phyloP scores from a whole-genome alignment of 805 yeast species.

The Schizosaccharomyces lindneri region DNA sequence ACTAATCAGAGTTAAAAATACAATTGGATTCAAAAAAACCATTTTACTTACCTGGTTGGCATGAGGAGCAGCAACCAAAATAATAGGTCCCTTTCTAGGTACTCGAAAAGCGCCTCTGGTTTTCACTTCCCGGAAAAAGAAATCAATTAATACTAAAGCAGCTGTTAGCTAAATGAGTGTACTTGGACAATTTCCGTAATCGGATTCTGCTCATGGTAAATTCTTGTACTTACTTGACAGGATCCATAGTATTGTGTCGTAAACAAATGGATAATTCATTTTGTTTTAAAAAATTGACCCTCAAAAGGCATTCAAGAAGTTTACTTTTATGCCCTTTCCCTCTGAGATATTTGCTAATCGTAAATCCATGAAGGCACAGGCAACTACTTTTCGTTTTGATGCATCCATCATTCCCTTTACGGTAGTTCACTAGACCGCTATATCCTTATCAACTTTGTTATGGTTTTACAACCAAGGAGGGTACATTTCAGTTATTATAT shows the following conservation, averaged over 20 bases:
- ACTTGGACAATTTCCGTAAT: background rate
- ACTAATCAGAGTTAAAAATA: conserved; percentile 23
- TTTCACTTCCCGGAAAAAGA: conserved; percentile 71
- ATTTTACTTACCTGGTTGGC: conserved; percentile 35
- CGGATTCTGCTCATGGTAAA: background rate
- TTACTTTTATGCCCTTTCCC: too few relatives aligned
- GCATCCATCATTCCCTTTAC: too few relatives aligned
- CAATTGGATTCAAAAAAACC: conserved; percentile 13
- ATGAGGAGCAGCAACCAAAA: conserved; percentile 91
- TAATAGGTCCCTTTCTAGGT: conserved; percentile 54
- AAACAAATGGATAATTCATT: conserved; percentile 8
- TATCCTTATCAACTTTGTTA: too few relatives aligned
- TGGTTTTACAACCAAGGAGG: too few relatives aligned
- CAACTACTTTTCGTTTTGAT: too few relatives aligned
- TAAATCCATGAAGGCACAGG: too few relatives aligned
- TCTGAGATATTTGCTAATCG: too few relatives aligned
- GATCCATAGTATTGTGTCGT: conserved; percentile 16
- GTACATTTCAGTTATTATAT: too few relatives aligned
- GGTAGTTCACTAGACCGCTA: too few relatives aligned
- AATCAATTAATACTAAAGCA: conserved; percentile 15
- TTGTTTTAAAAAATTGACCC: conserved; percentile 4
- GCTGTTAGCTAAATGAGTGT: conserved; percentile 3
- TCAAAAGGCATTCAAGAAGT: too few relatives aligned
- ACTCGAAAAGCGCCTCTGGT: conserved; percentile 64
- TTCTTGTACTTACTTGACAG: conserved; percentile 11